A percentile compares a stretch with the other conserved stretches of the same genome.
These are phyloP conservation scores for Linaria vulgaris DNA, from an alignment of 257 asterid species.

Conservation along the genomic window DNA sequence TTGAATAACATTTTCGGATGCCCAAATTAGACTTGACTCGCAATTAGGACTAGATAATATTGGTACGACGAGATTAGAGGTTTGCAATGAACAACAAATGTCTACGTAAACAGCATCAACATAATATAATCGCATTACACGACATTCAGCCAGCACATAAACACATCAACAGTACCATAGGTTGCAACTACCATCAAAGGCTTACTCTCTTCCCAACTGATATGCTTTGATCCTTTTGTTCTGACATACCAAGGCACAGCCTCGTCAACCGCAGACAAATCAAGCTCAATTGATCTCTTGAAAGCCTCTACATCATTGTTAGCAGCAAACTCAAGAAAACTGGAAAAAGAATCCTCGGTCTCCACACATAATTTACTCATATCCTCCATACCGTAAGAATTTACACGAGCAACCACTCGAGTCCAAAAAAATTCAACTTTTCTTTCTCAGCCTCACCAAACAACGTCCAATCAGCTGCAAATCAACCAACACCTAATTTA, in stretches of 20 bases:
- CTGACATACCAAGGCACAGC: conserved; percentile 80
- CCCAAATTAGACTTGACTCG: no score
- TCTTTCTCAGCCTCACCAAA: conserved; percentile 54
- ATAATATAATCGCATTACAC: no score
- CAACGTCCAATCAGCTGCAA: conserved; percentile 53
- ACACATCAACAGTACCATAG: conserved; percentile 76
- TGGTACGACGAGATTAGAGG: no score
- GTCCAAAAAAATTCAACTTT: conserved; percentile 32
- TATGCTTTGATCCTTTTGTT: conserved; percentile 64
- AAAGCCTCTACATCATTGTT: conserved; percentile 73
- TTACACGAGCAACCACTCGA: conserved; percentile 22
- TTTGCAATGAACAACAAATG: no score
- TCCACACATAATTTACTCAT: conserved; percentile 50
- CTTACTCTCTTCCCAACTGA: conserved; percentile 66
- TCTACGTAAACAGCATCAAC: no score
- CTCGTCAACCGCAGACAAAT: conserved; percentile 69
- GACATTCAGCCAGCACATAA: no score
- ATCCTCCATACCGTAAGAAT: conserved; percentile 35
- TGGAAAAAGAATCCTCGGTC: conserved; percentile 68
- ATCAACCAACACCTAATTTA: conserved; percentile 24
- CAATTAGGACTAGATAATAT: no score
- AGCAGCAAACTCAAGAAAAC: conserved; percentile 84
- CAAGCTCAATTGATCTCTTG: conserved; percentile 65
- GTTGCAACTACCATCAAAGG: conserved; percentile 94
- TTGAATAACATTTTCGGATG: no score